Evolutionary conservation across 1,284 basidiomycete genomes (phyloP).

Genomic region (Tetrapyrgos nigripes): DNA sequence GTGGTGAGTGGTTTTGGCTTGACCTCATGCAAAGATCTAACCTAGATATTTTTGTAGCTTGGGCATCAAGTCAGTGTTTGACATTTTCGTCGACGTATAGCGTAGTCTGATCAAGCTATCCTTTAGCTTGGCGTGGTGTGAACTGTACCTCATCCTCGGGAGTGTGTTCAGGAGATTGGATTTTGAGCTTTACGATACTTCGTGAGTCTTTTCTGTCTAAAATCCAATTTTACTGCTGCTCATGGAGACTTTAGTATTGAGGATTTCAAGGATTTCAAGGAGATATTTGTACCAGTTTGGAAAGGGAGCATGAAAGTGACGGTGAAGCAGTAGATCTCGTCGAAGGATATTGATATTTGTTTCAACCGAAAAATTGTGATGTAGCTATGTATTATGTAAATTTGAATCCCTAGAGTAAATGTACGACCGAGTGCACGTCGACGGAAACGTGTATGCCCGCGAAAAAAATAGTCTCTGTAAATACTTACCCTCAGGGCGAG

Average conservation of each 20-base stretch:
- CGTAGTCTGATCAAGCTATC: neutral
- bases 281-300: conserved; percentile 1
- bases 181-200: conserved; percentile 17
- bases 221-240: neutral
- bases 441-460: too few species aligned
- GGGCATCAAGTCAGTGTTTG: neutral
- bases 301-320: neutral
- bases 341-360: too few species aligned
- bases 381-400: too few species aligned
- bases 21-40: neutral
- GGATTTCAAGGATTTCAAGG: neutral
- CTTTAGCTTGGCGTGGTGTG: conserved; percentile 33
- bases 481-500: too few species aligned
- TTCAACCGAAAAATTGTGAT: neutral
- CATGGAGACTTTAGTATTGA: neutral
- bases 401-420: too few species aligned
- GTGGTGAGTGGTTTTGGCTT: conserved; percentile 24
- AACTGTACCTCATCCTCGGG: conserved; percentile 33
- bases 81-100: neutral
- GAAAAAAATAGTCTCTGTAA: too few species aligned
- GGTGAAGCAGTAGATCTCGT: neutral
- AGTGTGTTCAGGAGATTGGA: conserved; percentile 32
- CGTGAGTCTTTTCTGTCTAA: neutral
- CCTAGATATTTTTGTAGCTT: neutral
- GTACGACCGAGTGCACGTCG: too few species aligned